A percentile compares a stretch with the other conserved stretches of the same genome.
Evolutionary conservation across 805 yeast species (phyloP).

Genomic region (Ogataea paradorogensis): DNA sequence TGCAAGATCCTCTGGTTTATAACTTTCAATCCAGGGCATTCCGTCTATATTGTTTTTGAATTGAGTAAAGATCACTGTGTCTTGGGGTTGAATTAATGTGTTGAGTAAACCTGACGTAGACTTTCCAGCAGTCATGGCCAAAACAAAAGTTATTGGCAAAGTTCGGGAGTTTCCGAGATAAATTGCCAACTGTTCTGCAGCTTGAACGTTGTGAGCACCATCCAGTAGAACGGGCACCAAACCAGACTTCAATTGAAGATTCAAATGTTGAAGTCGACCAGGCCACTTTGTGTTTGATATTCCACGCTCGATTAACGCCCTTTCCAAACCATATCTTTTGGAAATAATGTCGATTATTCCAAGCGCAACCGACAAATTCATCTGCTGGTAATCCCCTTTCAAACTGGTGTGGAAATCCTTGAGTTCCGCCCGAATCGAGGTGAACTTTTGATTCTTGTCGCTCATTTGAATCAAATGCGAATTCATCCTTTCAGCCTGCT

Average conservation of each 20-base stretch:
- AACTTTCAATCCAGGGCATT: slow-evolving; percentile 89
- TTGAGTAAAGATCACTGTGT: slow-evolving; percentile 56
- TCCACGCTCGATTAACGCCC: slow-evolving; percentile 45
- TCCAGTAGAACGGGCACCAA: slow-evolving; percentile 54
- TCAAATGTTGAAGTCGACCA: slow-evolving; percentile 68
- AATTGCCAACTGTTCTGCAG: slow-evolving; percentile 68
- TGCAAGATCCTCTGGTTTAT: slow-evolving; percentile 34
- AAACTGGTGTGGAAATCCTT: slow-evolving; percentile 46
- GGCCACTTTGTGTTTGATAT: slow-evolving; percentile 69
- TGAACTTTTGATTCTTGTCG: slow-evolving; percentile 4
- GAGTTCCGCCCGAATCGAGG: slow-evolving; percentile 6
- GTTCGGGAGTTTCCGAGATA: slow-evolving; percentile 37
- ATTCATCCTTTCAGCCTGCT: slow-evolving; percentile 34
- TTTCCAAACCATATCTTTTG: slow-evolving; percentile 22
- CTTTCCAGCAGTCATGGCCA: slow-evolving; percentile 79
- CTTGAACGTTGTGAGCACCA: slow-evolving; percentile 91
- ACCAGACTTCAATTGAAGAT: slow-evolving; percentile 27
- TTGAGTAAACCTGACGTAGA: slow-evolving; percentile 48
- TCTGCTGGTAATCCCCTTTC: slow-evolving; percentile 68
- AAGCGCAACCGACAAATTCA: slow-evolving; percentile 68
- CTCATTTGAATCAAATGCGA: slow-evolving; percentile 28
- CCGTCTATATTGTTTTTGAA: slow-evolving; percentile 68
- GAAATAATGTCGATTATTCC: slow-evolving; percentile 44
- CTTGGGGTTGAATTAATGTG: slow-evolving; percentile 47
- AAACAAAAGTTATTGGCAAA: slow-evolving; percentile 46